Base-by-base conservation (phyloP, 1,284 basidiomycete genomes). In the Apiotrichum laibachii region DNA sequence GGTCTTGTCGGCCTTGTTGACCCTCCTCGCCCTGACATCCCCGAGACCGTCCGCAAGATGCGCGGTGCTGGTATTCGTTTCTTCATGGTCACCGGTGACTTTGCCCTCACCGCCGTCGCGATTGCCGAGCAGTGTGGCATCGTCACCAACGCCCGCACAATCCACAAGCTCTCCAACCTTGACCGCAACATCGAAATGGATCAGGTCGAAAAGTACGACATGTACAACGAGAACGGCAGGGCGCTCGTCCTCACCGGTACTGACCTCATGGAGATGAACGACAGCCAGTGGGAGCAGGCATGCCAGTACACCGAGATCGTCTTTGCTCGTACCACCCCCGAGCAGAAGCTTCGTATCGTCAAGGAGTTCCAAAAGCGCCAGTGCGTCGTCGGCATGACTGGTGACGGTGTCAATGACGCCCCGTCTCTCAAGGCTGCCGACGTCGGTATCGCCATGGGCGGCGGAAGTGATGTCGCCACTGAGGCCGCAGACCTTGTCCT, bases 321-420 rank as follows among this genome's bases (percentile, higher is more conserved):
- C 10, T 89, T 89, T 61, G 85, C 87, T 0, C 82, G 87, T 35
- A 88, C 86, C 1, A 86, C 85, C 0, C 87, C 87, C 0, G 85
- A 88, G 69, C 85, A 86, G 73, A 89, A 89, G 72, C 77, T 89
- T 16, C 79, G 81, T 39, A 88, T 89, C 60, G 87, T 88, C 59
- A 82, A 83, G 57, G 81, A 83, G 50, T 81, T 86, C 61, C 84
- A 86, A 68, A 73, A 72, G 18, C 78, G 83, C 5, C 82, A 81
- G 47, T 81, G 82, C 53, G 77, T 81, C 12, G 84, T 86, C 31
- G 84, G 81, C n/a, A 79, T 82, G 66, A 84, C 84, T 2, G 85
- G 87, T 26, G 86, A 88, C 66, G 86, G 86, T 18, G 85, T 88
- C 18, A 88, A 88, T 66, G 86, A 88, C 65, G 85, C 85, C 0